Percentiles rank a stretch among this genome's conserved stretches.
phyloP scores from a whole-genome alignment of 1,284 basidiomycete species.

The Ganoderma meredithae region DNA sequence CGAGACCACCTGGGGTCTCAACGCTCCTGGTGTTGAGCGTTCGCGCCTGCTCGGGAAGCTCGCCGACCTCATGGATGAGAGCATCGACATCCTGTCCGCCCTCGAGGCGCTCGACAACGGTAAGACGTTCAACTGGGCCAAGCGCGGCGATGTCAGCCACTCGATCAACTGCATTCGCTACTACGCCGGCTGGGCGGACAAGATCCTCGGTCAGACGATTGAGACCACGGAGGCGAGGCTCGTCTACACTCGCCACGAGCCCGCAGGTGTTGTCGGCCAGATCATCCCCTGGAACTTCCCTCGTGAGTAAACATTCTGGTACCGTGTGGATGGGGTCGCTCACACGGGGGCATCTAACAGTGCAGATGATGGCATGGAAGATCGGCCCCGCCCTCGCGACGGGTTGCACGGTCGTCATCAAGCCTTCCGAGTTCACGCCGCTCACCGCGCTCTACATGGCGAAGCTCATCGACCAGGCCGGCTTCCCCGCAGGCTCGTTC shows the following conservation, averaged over 20 bases:
- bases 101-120: slow-evolving; percentile 78
- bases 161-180: slow-evolving; percentile 79
- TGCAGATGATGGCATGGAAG: slow-evolving; percentile 85
- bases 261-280: slow-evolving; percentile 90
- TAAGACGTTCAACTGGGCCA: slow-evolving; percentile 83
- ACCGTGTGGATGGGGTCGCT: no score
- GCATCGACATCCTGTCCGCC: slow-evolving; percentile 78
- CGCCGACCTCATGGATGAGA: slow-evolving; percentile 75
- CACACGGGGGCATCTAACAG: slow-evolving; percentile 41
- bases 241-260: slow-evolving; percentile 88
- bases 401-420: slow-evolving; percentile 85
- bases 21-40: slow-evolving; percentile 67
- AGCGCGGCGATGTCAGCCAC: slow-evolving; percentile 71
- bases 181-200: slow-evolving; percentile 87
- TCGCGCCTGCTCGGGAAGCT: slow-evolving; percentile 75
- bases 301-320: slow-evolving; percentile 53
- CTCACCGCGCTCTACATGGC: slow-evolving; percentile 75
- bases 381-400: slow-evolving; percentile 86
- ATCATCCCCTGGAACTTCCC: slow-evolving; percentile 88
- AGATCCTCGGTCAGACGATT: slow-evolving; percentile 84
- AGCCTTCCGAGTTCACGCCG: slow-evolving; percentile 93
- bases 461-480: slow-evolving; percentile 57
- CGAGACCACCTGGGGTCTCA: slow-evolving; percentile 78
- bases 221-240: slow-evolving; percentile 79
- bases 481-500: slow-evolving; percentile 76